Base-by-base conservation (phyloP, 441 rosid species). In the Biscutella laevigata region DNA sequence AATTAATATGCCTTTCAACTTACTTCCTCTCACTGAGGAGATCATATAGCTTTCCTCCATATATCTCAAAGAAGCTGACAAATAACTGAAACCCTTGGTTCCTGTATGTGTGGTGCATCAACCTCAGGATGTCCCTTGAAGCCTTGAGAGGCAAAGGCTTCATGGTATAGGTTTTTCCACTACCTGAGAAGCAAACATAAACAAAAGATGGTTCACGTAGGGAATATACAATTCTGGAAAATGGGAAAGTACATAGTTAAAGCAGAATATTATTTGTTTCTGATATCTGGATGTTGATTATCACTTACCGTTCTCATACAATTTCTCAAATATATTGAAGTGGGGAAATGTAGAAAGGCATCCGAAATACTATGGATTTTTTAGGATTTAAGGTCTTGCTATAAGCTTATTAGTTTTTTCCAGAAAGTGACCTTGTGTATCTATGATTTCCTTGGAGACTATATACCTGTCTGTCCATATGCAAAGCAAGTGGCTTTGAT, bases 401-500 rank as follows among this genome's bases (percentile, higher is more conserved):
- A 30, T 44, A 45, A 54, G 34, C 36, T 35, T 35, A 40, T 29
- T 36, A 54, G 13, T 37, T 22, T 38, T 43, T 44, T 10, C 17
- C 1, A 14, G 43, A 29, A 30, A 36, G 33, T 54, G 40, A 29
- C 43, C 46, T 34, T 16, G 35, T 35, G 59, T 35, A 26, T 50
- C 47, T 43, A 65, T 41, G 59, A 21, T 57, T 35, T 27, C 8
- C 16, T 26, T 10, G 15, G 46, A 20, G 4, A 57, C 13, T 12
- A 35, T 29, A 61, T 63, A 69, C 96, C 95, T 71, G 96, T 85
- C 71, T 88, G 95, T 55, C 96, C 92, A 67, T 88, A 88, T n/a
- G 92, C 95, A 72, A 88, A 85, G 77, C 92, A 88, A 40, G 95
- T 85, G 53, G 86, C 97, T 71, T 88, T 88, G 37, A 88, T 88